Evolutionary conservation across 2,329 filamentous ascomycete species (phyloP), one percentile per base, ranked within the genome.

Genomic region (Pseudogymnoascus sp.): DNA sequence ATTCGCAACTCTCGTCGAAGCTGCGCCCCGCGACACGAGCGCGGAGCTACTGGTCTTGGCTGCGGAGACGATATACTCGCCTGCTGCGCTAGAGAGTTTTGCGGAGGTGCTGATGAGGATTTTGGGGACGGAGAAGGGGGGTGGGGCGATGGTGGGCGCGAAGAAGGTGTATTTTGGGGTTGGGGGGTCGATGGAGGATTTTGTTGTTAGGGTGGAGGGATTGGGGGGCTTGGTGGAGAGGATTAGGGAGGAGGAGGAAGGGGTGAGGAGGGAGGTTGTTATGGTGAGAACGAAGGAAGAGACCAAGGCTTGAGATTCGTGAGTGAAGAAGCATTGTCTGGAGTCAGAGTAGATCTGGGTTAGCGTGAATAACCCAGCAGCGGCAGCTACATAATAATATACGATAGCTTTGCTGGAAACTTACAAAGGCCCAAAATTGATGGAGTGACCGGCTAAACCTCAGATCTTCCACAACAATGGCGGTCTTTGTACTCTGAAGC

Each of bases 101-200:
- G 84, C 87, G 0, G 83, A 88, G 40, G 86, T 86, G 4, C 77
- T 92, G 11, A 80, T 88, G 44, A 76, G 76, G 3, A 76, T 90
- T 14, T 76, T 92, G 50, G 72, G 78, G 18, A 75, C 76, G 60
- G 79, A 86, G 60, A 70, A 74, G 59, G 71, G 72, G 3, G 78
- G 79, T 37, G 68, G 44, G 59, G 86, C 88, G 1, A 77, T 91
- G 18, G 82, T 93, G 4, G 90, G 84, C 2, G 90, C 90, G 1
- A 95, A 95, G 77, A 84, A 85, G 67, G 81, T 93, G 10, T 95
- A 95, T 75, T 95, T 95, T 75, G 90, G 90, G 2, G 90, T 95
- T 4, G 90, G 90, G 0, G 90, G 90, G 0, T 92, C 89, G 18
- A 81, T 95, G 21, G 88, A 91, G 72, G 89, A 90, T 67, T 91